Conservation (phyloP, 495 filamentous ascomycete genomes). For the Tuber calosporum region DNA sequence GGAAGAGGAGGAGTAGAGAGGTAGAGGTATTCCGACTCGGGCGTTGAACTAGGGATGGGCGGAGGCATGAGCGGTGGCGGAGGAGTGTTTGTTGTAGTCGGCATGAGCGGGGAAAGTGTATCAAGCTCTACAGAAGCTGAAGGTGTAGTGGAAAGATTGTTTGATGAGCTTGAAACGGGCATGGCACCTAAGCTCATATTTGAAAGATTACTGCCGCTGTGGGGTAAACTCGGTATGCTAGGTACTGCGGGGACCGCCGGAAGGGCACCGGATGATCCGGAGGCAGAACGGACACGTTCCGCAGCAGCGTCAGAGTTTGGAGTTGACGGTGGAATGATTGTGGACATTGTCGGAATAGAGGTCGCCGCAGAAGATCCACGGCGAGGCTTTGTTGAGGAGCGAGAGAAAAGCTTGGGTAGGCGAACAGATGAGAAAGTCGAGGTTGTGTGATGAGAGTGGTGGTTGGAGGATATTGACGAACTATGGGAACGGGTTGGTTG, state of each 20-base stretch:
- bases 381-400: constrained; percentile 35
- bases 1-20: constrained; percentile 86
- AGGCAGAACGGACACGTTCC: constrained; percentile 36
- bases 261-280: constrained; percentile 21
- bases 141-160: constrained; percentile 29
- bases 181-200: constrained; percentile 7
- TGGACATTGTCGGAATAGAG: constrained; percentile 21
- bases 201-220: background rate
- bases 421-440: constrained; percentile 33
- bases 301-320: constrained; percentile 17
- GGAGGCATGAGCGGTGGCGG: constrained; percentile 26
- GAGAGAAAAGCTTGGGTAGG: constrained; percentile 39
- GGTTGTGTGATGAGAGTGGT: constrained; percentile 22
- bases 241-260: constrained; percentile 16
- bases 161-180: constrained; percentile 11
- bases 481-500: constrained; percentile 35
- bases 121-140: constrained; percentile 44
- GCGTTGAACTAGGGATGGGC: constrained; percentile 20
- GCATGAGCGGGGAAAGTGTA: constrained; percentile 45
- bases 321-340: constrained; percentile 20
- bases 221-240: background rate
- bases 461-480: constrained; percentile 23
- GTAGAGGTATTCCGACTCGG: constrained; percentile 71
- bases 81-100: constrained; percentile 18
- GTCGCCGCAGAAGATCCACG: constrained; percentile 36